Base-by-base conservation (phyloP, 179 eudicot genomes). In the Corrigiola litoralis region DNA sequence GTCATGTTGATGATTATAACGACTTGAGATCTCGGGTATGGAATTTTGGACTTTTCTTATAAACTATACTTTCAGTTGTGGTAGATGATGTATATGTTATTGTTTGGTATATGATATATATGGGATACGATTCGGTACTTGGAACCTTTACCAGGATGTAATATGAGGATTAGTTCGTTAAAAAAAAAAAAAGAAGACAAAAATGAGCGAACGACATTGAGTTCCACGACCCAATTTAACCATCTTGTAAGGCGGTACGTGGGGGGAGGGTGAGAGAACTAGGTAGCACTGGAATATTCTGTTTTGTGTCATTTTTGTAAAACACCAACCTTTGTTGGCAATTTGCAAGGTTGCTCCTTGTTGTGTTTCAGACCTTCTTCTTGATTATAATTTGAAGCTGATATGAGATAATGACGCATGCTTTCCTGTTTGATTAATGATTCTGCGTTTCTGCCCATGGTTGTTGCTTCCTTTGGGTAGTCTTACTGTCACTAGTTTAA, bases 11-110 rank as follows among this genome's bases (percentile, higher is more conserved):
- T 21, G 67, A 76, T 5, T 25, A 67, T 31, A 45, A 50, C 56
- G 77, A 68, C 59, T 20, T 62, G 34, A 77, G 72, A 58, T 62
- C 73, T 37, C 70, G 45, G 80, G 80, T 77, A 77, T 45, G 6
- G 3, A 34, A 32, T 13, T 45, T 24, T 31, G 56, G 32, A 32
- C 37, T 60, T 36, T 31, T 53, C 34, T 38, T 12, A 23, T 14
- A 31, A 8, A 49, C 12, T 16, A 24, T 27, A 37, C 29, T 38
- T 38, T 60, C 16, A n/a, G 46, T 16, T 18, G 31, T 48, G 8
- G n/a, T 36, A 18, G 28, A 57, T 36, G 32, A 5, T 16, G 51
- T 18, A 52, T 17, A 32, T 42, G 48, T n/a, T 42, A 54, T 53
- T 17, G 23, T 29, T 42, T 18, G 41, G 9, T 1, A 66, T 17